Base-by-base conservation (phyloP, 2,329 filamentous ascomycete species). In the Claviceps maximensis region DNA sequence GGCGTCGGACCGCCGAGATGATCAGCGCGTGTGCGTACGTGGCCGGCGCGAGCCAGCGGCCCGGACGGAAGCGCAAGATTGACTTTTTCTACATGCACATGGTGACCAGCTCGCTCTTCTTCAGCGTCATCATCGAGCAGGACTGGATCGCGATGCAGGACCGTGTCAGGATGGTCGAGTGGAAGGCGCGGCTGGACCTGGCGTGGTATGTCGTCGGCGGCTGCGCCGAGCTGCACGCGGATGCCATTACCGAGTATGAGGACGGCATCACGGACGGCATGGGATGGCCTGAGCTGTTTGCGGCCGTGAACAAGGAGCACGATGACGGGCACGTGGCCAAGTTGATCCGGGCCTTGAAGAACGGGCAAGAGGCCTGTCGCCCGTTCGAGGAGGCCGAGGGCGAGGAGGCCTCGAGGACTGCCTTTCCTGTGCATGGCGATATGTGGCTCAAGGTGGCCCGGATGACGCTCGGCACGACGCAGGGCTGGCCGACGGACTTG, bases 161-260 rank as follows among this genome's bases (percentile, higher is more conserved):
- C 50, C 82, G 82, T 58, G 66, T 70, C 21, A 75, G 82, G 2
- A 66, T 88, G 0, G 67, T 88, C 4, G 80, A 86, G 63, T 84
- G 76, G 74, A 87, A 86, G 62, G 78, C 71, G 4, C 75, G 83
- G 42, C 64, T 76, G 50, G 82, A 86, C 61, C 69, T 88, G 3
- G 67, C 74, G 40, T 73, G 83, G 71, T 88, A 88, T 60, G 78
- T 78, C 0, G 80, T 79, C 0, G 70, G 78, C 9, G 71, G 72
- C 6, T 70, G 71, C 0, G 77, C 82, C 0, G 47, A 56, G 40
- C 58, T 67, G 2, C n/a, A 61, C 45, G 29, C 19, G 6, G 55
- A 61, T 2, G 44, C 50, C 19, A 53, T 65, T 7, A 23, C 36
- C 2, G 52, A 54, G 2, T 66, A 65, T 47, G 12, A 50, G 9